A percentile compares a stretch with the other conserved stretches of the same genome.
Evolutionary conservation across 2,329 filamentous ascomycete genomes (phyloP).

Genomic region (Volutella citrinella): DNA sequence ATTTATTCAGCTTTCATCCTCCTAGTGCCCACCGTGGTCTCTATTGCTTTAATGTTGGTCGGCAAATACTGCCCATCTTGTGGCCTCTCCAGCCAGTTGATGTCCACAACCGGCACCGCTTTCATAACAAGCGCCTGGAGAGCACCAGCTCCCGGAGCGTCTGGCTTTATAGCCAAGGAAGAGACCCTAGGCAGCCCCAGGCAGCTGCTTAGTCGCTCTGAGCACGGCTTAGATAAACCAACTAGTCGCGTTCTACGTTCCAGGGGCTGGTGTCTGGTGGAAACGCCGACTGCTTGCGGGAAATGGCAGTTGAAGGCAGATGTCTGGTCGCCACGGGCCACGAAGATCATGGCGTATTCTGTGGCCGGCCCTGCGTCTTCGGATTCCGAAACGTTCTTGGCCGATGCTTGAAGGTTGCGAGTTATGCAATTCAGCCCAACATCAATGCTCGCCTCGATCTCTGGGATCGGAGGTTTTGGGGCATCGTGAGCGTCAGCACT

Average conservation of each 20-base stretch:
- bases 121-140: constrained; percentile 55
- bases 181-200: constrained; percentile 64
- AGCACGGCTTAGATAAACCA: constrained; percentile 58
- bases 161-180: constrained; percentile 56
- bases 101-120: constrained; percentile 49
- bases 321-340: constrained; percentile 55
- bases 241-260: constrained; percentile 53
- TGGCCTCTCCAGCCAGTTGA: constrained; percentile 47
- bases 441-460: constrained; percentile 55
- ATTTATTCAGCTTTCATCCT: constrained; percentile 17
- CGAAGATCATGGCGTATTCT: constrained; percentile 53
- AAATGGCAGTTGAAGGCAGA: constrained; percentile 59
- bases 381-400: constrained; percentile 13
- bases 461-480: constrained; percentile 42
- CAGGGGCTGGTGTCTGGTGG: constrained; percentile 41
- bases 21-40: constrained; percentile 35
- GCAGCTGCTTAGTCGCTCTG: constrained; percentile 52
- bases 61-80: constrained; percentile 23
- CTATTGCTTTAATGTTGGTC: constrained; percentile 33
- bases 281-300: constrained; percentile 50
- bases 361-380: constrained; percentile 1
- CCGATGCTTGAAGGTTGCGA: constrained; percentile 50
- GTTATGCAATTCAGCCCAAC: constrained; percentile 65
- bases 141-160: constrained; percentile 54
- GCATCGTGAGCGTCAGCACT: constrained; percentile 12